A percentile compares a stretch with the other conserved stretches of the same genome.
These are phyloP conservation scores for Cryptococcus sp. DNA, from an alignment of 1,284 basidiomycete genomes.

Conservation along the genomic window DNA sequence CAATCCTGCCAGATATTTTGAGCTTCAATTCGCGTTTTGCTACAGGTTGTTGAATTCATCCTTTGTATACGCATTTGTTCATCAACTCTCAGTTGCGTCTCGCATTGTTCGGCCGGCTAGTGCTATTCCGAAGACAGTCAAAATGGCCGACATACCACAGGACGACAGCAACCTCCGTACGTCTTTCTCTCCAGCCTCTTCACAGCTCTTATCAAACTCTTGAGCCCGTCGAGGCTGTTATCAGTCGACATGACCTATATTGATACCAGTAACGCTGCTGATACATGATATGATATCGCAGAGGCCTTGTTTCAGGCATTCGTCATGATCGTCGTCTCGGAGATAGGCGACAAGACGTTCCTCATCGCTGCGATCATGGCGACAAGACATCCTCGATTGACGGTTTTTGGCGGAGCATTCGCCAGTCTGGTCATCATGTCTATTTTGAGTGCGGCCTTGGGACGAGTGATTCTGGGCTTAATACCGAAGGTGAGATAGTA, in stretches of 20 bases:
- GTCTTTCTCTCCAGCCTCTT: not conserved
- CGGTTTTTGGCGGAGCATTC: constrained; percentile 89
- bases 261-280: not conserved
- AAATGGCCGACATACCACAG: constrained; percentile 10
- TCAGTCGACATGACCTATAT: not conserved
- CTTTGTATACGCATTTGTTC: too few relatives aligned
- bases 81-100: too few relatives aligned
- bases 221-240: too few relatives aligned
- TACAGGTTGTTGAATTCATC: too few relatives aligned
- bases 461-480: constrained; percentile 77
- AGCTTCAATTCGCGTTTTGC: too few relatives aligned
- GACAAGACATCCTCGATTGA: constrained; percentile 82
- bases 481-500: constrained; percentile 62
- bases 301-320: constrained; percentile 72
- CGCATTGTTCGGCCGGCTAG: too few relatives aligned
- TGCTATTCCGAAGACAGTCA: not conserved
- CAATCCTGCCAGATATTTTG: too few relatives aligned
- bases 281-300: constrained; percentile 12
- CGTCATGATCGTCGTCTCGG: constrained; percentile 83
- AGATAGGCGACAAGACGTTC: constrained; percentile 96
- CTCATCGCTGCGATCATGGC: constrained; percentile 95
- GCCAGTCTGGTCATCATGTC: constrained; percentile 89
- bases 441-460: constrained; percentile 81
- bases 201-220: not conserved
- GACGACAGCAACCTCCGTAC: constrained; percentile 8